Base-by-base conservation (phyloP, 345 rosid genomes). In the Heritiera fomes region DNA sequence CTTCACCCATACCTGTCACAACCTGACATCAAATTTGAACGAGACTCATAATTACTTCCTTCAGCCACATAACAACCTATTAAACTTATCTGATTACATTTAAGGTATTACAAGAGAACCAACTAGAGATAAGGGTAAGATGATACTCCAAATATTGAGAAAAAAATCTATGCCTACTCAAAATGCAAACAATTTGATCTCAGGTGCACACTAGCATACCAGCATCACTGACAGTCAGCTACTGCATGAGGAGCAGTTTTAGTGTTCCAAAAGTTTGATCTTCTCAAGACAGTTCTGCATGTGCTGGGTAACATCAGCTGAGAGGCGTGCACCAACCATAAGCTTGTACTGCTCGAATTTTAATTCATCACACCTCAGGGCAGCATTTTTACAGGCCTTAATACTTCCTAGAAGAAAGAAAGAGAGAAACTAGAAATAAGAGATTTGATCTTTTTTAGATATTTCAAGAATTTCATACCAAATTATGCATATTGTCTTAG, bases 331-430 rank as follows among this genome's bases (percentile, higher is more conserved):
- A 14, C 94, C 85, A 34, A 40, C 83, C 5, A 71, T 75, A 41
- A 90, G 89, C 82, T 84, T 90, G 85, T 87, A 79, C 41, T 91
- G 95, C 77, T 90, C 91, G 74, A 92, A 93, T 76, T 93, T 95
- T 52, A 79, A 77, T 43, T 86, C 91, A n/a, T 93, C 99, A 68
- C 93, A 93, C 87, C 91, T 90, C 86, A 91, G 77, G 1, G 93
- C 96, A 23, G 88, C 86, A 13, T 72, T 85, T 86, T 77, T 92
- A 82, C 97, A 92, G 32, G 97, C 93, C 83, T 76, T 87, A 47
- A 91, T 83, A 40, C 90, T 90, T 68, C 95, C 93, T 89, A 58
- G 46, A n/a, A 75, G 2, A 49, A 28, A 71, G 3, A 34, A 41
- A 41, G 40, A 78, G 43, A 67, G 17, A 46, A 14, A 55, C 38